Conservation (phyloP, 2,329 filamentous ascomycete species). For the Microsporum audouinii region DNA sequence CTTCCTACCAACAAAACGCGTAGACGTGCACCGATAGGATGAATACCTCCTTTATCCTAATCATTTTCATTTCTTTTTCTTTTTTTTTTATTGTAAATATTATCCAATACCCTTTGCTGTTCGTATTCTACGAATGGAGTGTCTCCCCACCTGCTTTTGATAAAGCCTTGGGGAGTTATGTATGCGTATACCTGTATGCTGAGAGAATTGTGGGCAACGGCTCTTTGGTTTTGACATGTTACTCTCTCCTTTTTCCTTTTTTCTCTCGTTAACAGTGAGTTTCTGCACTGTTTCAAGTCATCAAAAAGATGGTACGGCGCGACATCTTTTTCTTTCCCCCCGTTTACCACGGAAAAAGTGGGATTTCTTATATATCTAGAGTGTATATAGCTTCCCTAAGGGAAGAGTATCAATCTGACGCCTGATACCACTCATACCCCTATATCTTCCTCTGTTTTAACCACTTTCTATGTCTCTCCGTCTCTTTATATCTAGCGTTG, state of each 20-base stretch:
- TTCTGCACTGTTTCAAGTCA: neutral
- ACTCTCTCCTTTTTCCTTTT: neutral
- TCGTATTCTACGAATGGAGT: neutral
- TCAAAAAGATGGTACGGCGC: neutral
- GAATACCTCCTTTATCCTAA: neutral
- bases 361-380: neutral
- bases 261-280: neutral
- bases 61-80: neutral
- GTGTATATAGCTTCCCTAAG: neutral
- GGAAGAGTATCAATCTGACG: neutral
- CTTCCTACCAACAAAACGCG: constrained; percentile 75
- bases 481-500: neutral
- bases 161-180: neutral
- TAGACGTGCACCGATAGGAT: constrained; percentile 22
- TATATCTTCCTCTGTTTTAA: neutral
- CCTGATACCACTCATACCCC: neutral
- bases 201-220: neutral
- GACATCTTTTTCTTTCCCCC: neutral
- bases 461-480: neutral
- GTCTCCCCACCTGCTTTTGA: neutral
- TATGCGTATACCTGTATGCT: neutral
- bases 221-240: neutral
- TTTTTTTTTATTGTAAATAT: neutral
- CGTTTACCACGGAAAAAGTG: neutral
- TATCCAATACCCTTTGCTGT: neutral